Conservation (phyloP, 352 stramenopile species). For the Pythium scleroteichum region DNA sequence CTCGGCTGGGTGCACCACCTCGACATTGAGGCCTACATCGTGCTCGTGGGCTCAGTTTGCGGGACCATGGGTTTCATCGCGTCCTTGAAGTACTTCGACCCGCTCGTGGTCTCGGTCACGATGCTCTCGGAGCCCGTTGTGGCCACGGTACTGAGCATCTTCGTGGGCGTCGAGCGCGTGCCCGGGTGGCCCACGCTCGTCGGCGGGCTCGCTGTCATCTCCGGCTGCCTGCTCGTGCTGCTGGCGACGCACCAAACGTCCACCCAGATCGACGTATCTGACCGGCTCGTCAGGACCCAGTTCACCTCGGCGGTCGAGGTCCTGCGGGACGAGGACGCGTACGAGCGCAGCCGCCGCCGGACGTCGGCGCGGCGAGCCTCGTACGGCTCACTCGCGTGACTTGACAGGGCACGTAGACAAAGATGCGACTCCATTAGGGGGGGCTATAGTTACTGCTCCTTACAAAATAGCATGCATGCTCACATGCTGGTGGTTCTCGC, state of each 20-base stretch:
- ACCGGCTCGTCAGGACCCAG: slow-evolving; percentile 31
- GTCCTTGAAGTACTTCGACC: slow-evolving; percentile 61
- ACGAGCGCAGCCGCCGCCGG: not conserved
- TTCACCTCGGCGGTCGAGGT: slow-evolving; percentile 12
- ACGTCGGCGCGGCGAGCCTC: not conserved
- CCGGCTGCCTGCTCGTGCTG: slow-evolving; percentile 48
- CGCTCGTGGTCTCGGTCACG: slow-evolving; percentile 55
- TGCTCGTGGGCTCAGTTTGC: slow-evolving; percentile 41
- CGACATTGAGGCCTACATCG: slow-evolving; percentile 47
- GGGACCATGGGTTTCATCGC: slow-evolving; percentile 63
- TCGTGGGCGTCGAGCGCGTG: slow-evolving; percentile 38
- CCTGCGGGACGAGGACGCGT: slow-evolving; percentile 2
- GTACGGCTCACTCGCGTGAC: slow-evolving; percentile 15
- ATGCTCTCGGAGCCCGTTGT: slow-evolving; percentile 58
- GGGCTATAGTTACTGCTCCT: not conserved
- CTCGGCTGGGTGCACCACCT: slow-evolving; percentile 55
- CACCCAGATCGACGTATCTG: slow-evolving; percentile 41
- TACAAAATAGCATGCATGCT: slow-evolving; percentile 37
- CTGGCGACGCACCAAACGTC: slow-evolving; percentile 36
- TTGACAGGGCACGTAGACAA: no score
- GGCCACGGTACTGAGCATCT: slow-evolving; percentile 47
- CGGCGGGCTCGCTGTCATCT: slow-evolving; percentile 37
- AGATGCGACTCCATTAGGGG: no score
- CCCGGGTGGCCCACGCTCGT: slow-evolving; percentile 45
- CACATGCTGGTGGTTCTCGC: slow-evolving; percentile 25